Evolutionary conservation across 176 grass and related monocot genomes (phyloP).

Genomic region (Ensete glaucum): DNA sequence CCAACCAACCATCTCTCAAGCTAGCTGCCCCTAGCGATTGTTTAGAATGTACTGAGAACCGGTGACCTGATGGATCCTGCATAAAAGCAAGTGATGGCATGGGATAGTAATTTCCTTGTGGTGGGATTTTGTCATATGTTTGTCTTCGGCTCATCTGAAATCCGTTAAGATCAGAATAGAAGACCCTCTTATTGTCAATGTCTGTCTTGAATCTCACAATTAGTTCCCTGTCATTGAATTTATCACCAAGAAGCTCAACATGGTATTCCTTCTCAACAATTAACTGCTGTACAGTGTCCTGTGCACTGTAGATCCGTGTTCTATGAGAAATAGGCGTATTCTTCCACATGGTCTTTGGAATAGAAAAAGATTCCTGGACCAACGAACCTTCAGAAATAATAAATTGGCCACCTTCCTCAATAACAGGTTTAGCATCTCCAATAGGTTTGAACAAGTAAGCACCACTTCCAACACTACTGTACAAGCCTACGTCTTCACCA

Average conservation of each 20-base stretch:
- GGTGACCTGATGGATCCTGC: constrained; percentile 67
- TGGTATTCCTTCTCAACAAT: constrained; percentile 96
- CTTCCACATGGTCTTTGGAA: constrained; percentile 71
- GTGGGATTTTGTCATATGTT: constrained; percentile 86
- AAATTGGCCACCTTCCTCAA: constrained; percentile 67
- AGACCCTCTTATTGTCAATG: constrained; percentile 76
- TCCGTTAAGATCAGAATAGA: constrained; percentile 94
- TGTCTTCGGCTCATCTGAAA: constrained; percentile 96
- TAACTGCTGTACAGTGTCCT: constrained; percentile 65
- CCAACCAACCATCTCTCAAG: constrained; percentile 89
- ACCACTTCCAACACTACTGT: constrained; percentile 72
- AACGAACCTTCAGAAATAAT: constrained; percentile 76
- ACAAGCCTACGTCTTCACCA: constrained; percentile 89
- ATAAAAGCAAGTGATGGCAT: constrained; percentile 93
- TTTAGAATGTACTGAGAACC: constrained; percentile 85
- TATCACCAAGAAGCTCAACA: constrained; percentile 71
- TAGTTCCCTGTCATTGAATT: constrained; percentile 76
- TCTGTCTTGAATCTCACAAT: constrained; percentile 89
- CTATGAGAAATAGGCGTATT: constrained; percentile 70
- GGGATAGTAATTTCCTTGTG: constrained; percentile 97
- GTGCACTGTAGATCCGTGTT: constrained; percentile 67
- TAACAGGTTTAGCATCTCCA: constrained; percentile 59
- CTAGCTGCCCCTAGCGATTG: constrained; percentile 83
- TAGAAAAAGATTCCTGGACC: constrained; percentile 74
- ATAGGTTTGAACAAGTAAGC: constrained; percentile 95